Evolutionary conservation across 2,329 filamentous ascomycete genomes (phyloP), one percentile per base, ranked within the genome.

Genomic region (Pseudogymnoascus sp.): DNA sequence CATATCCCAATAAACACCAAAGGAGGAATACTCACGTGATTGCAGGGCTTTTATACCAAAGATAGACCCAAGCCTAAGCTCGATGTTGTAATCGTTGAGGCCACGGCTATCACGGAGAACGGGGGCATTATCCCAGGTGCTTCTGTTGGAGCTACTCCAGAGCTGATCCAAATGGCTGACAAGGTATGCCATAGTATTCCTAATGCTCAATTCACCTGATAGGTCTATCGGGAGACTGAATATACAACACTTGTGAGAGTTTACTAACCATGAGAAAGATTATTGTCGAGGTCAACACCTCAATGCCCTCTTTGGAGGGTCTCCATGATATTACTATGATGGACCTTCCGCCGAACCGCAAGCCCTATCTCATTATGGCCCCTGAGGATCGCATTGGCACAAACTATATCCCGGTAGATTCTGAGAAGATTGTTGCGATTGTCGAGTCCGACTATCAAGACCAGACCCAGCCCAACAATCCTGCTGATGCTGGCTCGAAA

Each of bases 281-380:
- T 76, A 91, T 96, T 72, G 90, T 96, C 72, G 91, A 96, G 78
- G 89, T 96, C 77, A 96, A 96, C 80, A 96, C 92, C 0, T 80
- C 91, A 1, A 84, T 90, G 61, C 91, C 91, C 4, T 91, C 86
- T 47, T 93, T 96, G 72, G 88, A 95, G 74, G 92, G 91, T 61
- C 83, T 96, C 16, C 91, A 96, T 80, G 92, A 96, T 72, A 96
- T 96, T 74, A 92, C 89, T 66, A 88, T 93, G 82, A 91, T 88
- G n/a, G 89, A 95, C 68, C 79, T 93, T 10, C 91, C 91, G 16
- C 91, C 91, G 1, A 78, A 81, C 68, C 82, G 91, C 69, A 96
- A 95, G 79, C 91, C 91, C 1, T 95, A 93, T 77, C 80, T 95
- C 26, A 87, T 96, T 76, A 95, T 91, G 83, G 79, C 83, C 38